Conservation (phyloP, 371 early-diverging fungal species). For the Mucor piriformis region DNA sequence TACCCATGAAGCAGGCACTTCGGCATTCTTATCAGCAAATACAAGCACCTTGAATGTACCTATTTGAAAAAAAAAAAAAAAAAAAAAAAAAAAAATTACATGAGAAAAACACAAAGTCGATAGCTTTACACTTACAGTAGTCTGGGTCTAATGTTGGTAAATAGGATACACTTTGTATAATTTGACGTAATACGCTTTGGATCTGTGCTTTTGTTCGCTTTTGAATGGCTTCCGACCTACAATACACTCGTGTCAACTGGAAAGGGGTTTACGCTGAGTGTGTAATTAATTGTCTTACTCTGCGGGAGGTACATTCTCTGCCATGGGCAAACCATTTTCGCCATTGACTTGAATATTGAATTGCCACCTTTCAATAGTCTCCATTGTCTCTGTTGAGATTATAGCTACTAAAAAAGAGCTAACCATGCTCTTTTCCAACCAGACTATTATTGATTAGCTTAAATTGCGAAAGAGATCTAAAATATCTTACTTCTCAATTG, state of each 20-base stretch:
- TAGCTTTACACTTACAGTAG: constrained; percentile 63
- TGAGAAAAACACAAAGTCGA: not conserved
- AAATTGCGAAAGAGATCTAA: not conserved
- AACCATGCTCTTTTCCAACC: constrained; percentile 72
- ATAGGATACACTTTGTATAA: constrained; percentile 87
- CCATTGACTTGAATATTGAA: constrained; percentile 73
- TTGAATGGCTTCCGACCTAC: constrained; percentile 64
- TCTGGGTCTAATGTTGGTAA: constrained; percentile 83
- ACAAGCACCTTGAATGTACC: constrained; percentile 89
- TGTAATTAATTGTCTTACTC: constrained; percentile 23
- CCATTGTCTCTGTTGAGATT: constrained; percentile 74
- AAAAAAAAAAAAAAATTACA: not conserved
- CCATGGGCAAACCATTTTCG: constrained; percentile 17
- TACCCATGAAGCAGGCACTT: constrained; percentile 86
- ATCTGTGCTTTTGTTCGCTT: constrained; percentile 58
- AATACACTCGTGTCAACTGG: too few relatives aligned
- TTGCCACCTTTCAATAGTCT: constrained; percentile 92
- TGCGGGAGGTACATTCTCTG: constrained; percentile 30
- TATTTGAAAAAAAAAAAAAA: constrained; percentile 15
- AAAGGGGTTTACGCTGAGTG: too few relatives aligned
- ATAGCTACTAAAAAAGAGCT: constrained; percentile 86
- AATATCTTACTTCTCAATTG: constrained; percentile 73
- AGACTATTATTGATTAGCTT: constrained; percentile 45
- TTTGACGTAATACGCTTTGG: constrained; percentile 87
- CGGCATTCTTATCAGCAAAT: constrained; percentile 85